Conservation (phyloP, 1,284 basidiomycete species). For the Heterobasidion annosum region DNA sequence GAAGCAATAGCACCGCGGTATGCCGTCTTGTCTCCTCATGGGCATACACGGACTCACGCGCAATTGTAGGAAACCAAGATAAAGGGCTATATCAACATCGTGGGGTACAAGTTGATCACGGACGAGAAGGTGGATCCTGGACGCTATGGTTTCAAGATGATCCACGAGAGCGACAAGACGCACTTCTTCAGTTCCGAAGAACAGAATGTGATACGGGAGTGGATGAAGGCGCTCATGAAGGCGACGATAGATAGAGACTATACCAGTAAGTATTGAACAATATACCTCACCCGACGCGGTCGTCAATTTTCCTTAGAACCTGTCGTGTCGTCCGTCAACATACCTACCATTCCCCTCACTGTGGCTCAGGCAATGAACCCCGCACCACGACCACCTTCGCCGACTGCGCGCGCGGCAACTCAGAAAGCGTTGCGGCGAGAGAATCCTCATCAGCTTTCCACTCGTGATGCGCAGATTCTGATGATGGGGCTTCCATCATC, state of each 20-base stretch:
- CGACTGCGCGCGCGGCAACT: conserved; percentile 78
- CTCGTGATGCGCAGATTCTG: conserved; percentile 74
- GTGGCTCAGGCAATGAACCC: conserved; percentile 97
- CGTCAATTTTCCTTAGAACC: conserved; percentile 45
- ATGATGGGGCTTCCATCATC: conserved; percentile 53
- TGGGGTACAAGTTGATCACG: conserved; percentile 88
- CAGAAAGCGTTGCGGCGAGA: conserved; percentile 84
- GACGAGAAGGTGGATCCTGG: conserved; percentile 92
- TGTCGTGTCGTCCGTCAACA: conserved; percentile 95
- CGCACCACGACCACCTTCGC: conserved; percentile 90
- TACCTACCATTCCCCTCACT: conserved; percentile 90
- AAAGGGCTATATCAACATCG: conserved; percentile 91
- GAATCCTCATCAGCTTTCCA: conserved; percentile 86
- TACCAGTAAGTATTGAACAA: conserved; percentile 46
- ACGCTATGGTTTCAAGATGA: conserved; percentile 90
- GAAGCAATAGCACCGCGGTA: conserved; percentile 61
- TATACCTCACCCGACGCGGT: neutral
- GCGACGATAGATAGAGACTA: conserved; percentile 94
- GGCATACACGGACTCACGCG: neutral
- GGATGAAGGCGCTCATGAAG: conserved; percentile 99
- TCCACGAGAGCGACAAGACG: conserved; percentile 82
- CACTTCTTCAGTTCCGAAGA: conserved; percentile 93
- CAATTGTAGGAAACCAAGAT: conserved; percentile 74
- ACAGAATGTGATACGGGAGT: conserved; percentile 77
- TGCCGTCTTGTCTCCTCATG: conserved; percentile 20